Evolutionary conservation across 495 filamentous ascomycete genomes (phyloP), one percentile per base, ranked within the genome.

Genomic region (Ramalina intermedia): DNA sequence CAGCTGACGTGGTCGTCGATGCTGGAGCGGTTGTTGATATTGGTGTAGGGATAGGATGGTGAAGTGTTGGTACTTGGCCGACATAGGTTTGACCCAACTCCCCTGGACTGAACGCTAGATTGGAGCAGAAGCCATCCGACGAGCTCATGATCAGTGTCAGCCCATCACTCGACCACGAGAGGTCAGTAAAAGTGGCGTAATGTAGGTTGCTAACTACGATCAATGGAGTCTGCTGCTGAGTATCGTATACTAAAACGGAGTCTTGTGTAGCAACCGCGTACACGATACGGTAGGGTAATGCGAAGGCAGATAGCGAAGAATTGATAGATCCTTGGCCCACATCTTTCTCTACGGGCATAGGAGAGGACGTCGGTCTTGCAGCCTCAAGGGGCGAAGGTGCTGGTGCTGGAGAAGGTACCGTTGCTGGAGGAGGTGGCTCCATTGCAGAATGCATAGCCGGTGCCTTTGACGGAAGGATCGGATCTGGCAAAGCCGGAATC

Each of bases 231-330:
- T 87, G 79, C 56, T 99, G 93, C 58, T 99, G 93, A 0, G 93
- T 99, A 61, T 99, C 93, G 63, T 96, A 96, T 26, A 99, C 73
- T 35, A 94, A 66, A n/a, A 99, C 81, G 0, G 93, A 84, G 63
- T 99, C 93, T 61, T 96, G 88, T 0, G 93, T 99, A 14, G 91
- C 93, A 41, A 99, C 91, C 6, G 89, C 91, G 67, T 96, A 99
- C 0, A 96, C 79, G 62, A 96, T 84, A 13, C 93, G 84, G 61
- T 99, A 96, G 1, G 87, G 85, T 36, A 96, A 68, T 1, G 79
- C 71, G 62, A 99, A 96, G 1, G 82, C 81, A 1, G 85, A 70
- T 26, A 75, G 73, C 7, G 81, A 74, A 17, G 72, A 57, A 17
- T 72, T 61, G 24, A 65, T 69, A 35, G 54, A 46, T 42, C 23